Evolutionary conservation across 2,329 filamentous ascomycete genomes (phyloP).

Genomic region (Allantophomopsis lycopodina): DNA sequence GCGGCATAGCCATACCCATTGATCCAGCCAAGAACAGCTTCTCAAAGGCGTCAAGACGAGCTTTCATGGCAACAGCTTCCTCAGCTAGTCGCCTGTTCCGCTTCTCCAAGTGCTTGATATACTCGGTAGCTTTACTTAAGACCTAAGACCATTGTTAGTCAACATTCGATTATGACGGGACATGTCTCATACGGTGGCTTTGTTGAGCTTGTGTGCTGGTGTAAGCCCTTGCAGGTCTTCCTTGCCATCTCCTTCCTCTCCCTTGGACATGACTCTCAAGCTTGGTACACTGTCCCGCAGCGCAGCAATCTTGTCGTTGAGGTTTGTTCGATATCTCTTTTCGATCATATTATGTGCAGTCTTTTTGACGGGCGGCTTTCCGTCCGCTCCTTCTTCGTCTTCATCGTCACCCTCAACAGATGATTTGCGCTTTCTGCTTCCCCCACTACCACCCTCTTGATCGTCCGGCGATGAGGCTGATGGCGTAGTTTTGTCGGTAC

Average conservation of each 20-base stretch:
- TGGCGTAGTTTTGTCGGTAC: slow-evolving; percentile 18
- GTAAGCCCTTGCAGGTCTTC: slow-evolving; percentile 76
- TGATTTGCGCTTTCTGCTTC: slow-evolving; percentile 22
- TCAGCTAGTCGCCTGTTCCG: slow-evolving; percentile 71
- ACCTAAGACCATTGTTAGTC: slow-evolving; percentile 21
- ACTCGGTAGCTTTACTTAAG: slow-evolving; percentile 89
- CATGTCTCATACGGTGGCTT: slow-evolving; percentile 30
- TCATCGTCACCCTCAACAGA: slow-evolving; percentile 18
- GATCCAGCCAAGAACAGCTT: neutral
- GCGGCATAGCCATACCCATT: neutral
- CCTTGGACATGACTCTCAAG: slow-evolving; percentile 35
- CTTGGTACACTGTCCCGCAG: slow-evolving; percentile 61
- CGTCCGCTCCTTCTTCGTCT: slow-evolving; percentile 41
- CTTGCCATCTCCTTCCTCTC: slow-evolving; percentile 19
- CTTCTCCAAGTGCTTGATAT: slow-evolving; percentile 88
- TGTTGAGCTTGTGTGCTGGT: slow-evolving; percentile 89
- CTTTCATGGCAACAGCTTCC: slow-evolving; percentile 69
- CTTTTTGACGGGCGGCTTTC: slow-evolving; percentile 46
- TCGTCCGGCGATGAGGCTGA: slow-evolving; percentile 38
- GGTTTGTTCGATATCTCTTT: slow-evolving; percentile 70
- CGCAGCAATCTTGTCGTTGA: slow-evolving; percentile 73
- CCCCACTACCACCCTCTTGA: slow-evolving; percentile 15
- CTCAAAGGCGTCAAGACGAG: slow-evolving; percentile 59
- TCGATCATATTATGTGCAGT: slow-evolving; percentile 79
- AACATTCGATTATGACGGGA: neutral